A percentile compares a stretch with the other conserved stretches of the same genome.
Conservation (phyloP, 208 protist species). For the Leishmania lainsoni region DNA sequence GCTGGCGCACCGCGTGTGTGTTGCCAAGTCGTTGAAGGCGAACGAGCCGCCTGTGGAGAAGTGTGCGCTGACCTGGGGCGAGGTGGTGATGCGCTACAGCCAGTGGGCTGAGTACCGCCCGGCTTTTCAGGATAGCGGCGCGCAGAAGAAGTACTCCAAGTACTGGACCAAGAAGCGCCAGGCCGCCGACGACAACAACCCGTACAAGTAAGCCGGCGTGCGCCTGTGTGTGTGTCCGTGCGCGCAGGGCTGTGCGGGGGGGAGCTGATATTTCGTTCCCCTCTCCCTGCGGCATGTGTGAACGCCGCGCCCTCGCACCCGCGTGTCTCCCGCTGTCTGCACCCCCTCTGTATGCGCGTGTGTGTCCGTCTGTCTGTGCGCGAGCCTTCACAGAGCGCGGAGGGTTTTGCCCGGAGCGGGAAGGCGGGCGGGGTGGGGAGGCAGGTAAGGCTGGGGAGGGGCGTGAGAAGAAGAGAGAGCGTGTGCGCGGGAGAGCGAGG, state of each 20-base stretch:
- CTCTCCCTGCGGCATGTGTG: background rate
- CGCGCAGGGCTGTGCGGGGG: background rate
- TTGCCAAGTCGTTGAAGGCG: slow-evolving; percentile 83
- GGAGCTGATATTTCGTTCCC: background rate
- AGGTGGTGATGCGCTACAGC: slow-evolving; percentile 88
- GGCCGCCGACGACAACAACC: slow-evolving; percentile 55
- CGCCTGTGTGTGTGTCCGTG: background rate
- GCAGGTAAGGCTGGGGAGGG: background rate
- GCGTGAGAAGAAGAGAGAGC: background rate
- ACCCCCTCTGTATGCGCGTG: background rate
- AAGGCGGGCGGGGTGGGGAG: background rate
- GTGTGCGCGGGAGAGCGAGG: background rate
- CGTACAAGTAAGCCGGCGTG: slow-evolving; percentile 32
- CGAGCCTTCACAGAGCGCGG: background rate
- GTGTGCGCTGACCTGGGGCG: slow-evolving; percentile 90
- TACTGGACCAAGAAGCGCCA: slow-evolving; percentile 91
- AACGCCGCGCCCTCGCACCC: background rate
- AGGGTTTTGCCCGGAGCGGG: background rate
- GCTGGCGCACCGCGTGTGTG: slow-evolving; percentile 85
- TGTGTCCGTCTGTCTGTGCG: background rate
- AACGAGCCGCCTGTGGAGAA: slow-evolving; percentile 73
- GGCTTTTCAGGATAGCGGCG: slow-evolving; percentile 74
- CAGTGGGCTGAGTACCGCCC: slow-evolving; percentile 88
- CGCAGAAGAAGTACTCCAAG: slow-evolving; percentile 77
- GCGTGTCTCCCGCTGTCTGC: background rate